These are phyloP conservation scores for Aspergillaceae sp. DNA, from an alignment of 2,329 filamentous ascomycete genomes.

Conservation along the genomic window DNA sequence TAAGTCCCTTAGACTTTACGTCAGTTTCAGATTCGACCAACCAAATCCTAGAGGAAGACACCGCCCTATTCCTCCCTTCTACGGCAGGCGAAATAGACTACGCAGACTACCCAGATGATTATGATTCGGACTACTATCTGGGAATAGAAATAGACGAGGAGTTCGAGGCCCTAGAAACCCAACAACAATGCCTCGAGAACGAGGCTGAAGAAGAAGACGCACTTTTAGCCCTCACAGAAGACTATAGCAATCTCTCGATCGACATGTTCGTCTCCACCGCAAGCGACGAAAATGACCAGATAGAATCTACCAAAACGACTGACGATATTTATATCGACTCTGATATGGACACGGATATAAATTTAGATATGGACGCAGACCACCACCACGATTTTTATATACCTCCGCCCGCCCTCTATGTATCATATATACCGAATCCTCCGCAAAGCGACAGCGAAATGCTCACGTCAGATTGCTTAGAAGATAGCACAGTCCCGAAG, in stretches of 20 bases:
- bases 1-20: slow-evolving; percentile 1
- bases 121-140: neutral
- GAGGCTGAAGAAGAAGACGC: neutral
- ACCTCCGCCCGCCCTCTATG: neutral
- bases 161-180: neutral
- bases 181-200: neutral
- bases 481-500: neutral
- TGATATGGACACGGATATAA: too few relatives aligned
- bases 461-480: slow-evolving; percentile 1
- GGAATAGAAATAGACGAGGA: neutral
- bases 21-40: neutral
- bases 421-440: neutral
- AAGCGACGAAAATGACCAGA: neutral
- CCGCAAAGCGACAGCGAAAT: slow-evolving; percentile 1
- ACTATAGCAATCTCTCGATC: neutral
- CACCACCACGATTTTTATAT: neutral
- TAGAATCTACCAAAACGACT: too few relatives aligned
- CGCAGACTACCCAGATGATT: neutral
- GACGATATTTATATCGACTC: too few relatives aligned
- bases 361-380: too few relatives aligned
- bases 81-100: slow-evolving; percentile 1
- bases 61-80: slow-evolving; percentile 1
- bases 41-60: neutral
- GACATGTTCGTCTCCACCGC: neutral
- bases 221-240: neutral